These are phyloP conservation scores for Talaromyces sp. DNA, from an alignment of 2,329 filamentous ascomycete genomes.

Conservation along the genomic window DNA sequence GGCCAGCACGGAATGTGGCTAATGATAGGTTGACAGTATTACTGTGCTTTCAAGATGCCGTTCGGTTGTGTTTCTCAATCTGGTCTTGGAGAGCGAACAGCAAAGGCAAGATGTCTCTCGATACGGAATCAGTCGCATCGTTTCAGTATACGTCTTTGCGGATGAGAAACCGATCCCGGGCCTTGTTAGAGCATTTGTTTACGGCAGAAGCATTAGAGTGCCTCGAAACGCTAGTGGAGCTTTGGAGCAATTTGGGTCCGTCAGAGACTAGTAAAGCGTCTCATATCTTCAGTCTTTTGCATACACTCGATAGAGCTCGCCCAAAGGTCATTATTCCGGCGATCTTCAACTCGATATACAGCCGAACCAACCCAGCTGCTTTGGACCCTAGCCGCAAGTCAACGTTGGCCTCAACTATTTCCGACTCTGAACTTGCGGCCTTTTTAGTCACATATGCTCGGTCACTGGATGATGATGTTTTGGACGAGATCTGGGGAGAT, in stretches of 20 bases:
- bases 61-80: conserved; percentile 86
- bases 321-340: conserved; percentile 91
- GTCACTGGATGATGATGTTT: conserved; percentile 91
- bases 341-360: conserved; percentile 94
- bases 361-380: conserved; percentile 79
- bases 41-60: conserved; percentile 94
- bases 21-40: conserved; percentile 92
- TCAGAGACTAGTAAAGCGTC: conserved; percentile 53
- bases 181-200: conserved; percentile 89
- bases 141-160: conserved; percentile 88
- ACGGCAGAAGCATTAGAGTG: conserved; percentile 90
- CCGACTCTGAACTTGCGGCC: conserved; percentile 77
- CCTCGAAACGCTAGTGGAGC: conserved; percentile 81
- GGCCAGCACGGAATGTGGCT: conserved; percentile 76
- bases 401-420: conserved; percentile 79
- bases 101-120: conserved; percentile 48
- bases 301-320: conserved; percentile 85
- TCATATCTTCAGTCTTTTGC: conserved; percentile 79
- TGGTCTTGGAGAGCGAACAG: conserved; percentile 84
- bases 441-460: conserved; percentile 89
- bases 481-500: conserved; percentile 97
- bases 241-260: conserved; percentile 65
- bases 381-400: conserved; percentile 79
- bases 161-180: conserved; percentile 83
- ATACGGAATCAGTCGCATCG: conserved; percentile 70